Evolutionary conservation across 2,329 filamentous ascomycete species (phyloP).

Genomic region (Westerdykella ornata): DNA sequence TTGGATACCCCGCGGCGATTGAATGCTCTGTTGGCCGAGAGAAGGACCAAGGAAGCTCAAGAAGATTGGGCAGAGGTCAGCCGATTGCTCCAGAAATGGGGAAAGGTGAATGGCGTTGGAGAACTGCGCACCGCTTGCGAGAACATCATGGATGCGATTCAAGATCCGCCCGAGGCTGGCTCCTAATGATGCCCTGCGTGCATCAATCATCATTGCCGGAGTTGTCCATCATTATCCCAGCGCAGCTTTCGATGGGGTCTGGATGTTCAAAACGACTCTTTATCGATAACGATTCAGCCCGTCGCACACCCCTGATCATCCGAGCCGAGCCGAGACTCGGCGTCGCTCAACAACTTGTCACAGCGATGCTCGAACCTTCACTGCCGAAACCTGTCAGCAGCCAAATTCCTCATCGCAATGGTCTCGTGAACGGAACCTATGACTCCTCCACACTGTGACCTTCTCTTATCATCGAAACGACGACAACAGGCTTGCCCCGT

Average conservation of each 20-base stretch:
- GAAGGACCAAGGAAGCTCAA: conserved; percentile 55
- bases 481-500: not conserved
- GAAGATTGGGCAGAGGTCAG: conserved; percentile 43
- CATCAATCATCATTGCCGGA: too few species aligned
- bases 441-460: not conserved
- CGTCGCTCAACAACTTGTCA: not conserved
- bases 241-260: too few species aligned
- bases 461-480: not conserved
- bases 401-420: not conserved
- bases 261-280: too few species aligned
- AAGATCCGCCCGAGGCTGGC: not conserved
- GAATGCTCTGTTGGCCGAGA: conserved; percentile 52
- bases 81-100: conserved; percentile 40
- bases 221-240: too few species aligned
- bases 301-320: not conserved
- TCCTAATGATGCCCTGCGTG: too few species aligned
- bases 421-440: not conserved
- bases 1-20: conserved; percentile 57
- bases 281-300: too few species aligned
- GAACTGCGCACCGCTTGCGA: conserved; percentile 37
- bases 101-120: conserved; percentile 39
- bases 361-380: not conserved
- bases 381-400: not conserved
- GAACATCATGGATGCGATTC: conserved; percentile 15
- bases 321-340: not conserved